Conservation (phyloP, 2,329 filamentous ascomycete species). For the Alternaria dauci region DNA sequence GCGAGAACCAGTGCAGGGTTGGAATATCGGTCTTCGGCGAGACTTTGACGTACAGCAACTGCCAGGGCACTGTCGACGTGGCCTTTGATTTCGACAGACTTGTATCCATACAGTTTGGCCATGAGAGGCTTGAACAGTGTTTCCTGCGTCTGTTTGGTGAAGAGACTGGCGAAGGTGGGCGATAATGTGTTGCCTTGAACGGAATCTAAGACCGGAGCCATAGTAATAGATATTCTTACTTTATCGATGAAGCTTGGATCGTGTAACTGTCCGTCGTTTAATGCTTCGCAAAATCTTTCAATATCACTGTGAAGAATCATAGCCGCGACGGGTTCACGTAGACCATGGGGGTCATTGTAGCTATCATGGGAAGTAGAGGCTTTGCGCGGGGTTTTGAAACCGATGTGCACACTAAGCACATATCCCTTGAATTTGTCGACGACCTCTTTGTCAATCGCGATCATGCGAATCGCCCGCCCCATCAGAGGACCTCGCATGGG, state of each 20-base stretch:
- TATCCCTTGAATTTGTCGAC: slow-evolving; percentile 23
- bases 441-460: slow-evolving; percentile 1
- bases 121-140: slow-evolving; percentile 25
- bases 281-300: slow-evolving; percentile 14
- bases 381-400: not conserved
- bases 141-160: slow-evolving; percentile 27
- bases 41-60: slow-evolving; percentile 12
- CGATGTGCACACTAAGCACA: slow-evolving; percentile 20
- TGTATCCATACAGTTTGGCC: slow-evolving; percentile 20
- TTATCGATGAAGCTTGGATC: slow-evolving; percentile 6
- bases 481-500: slow-evolving; percentile 9
- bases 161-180: slow-evolving; percentile 19
- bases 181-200: not conserved
- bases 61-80: slow-evolving; percentile 18
- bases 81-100: slow-evolving; percentile 15
- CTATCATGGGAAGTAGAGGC: not conserved
- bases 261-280: slow-evolving; percentile 18
- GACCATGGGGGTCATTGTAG: not conserved
- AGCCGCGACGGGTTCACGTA: slow-evolving; percentile 5
- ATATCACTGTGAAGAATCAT: slow-evolving; percentile 27
- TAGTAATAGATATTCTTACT: slow-evolving; percentile 14
- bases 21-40: slow-evolving; percentile 20
- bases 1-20: slow-evolving; percentile 15
- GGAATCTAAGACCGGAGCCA: slow-evolving; percentile 10
- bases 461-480: slow-evolving; percentile 12